A percentile compares a stretch with the other conserved stretches of the same genome.
These are phyloP conservation scores for Hermanozyma aechmeae DNA, from an alignment of 805 yeast genomes.

Conservation along the genomic window DNA sequence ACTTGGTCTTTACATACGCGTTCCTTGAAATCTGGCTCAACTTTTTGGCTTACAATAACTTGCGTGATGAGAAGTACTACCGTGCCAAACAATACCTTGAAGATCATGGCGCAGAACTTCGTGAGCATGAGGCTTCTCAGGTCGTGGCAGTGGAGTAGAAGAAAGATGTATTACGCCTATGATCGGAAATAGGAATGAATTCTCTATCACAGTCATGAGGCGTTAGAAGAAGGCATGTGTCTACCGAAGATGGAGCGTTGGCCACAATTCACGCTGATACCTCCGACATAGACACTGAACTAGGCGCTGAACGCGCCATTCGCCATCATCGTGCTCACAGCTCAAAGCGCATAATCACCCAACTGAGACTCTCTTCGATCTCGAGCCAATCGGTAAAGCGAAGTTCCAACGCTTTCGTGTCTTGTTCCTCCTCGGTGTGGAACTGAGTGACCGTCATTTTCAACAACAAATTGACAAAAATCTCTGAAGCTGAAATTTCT, in stretches of 20 bases:
- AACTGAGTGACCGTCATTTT: constrained; percentile 26
- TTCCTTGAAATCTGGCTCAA: constrained; percentile 66
- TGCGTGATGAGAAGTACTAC: constrained; percentile 54
- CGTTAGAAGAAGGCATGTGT: too few relatives aligned
- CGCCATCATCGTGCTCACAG: too few relatives aligned
- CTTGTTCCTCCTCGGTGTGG: constrained; percentile 16
- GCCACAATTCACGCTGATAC: too few relatives aligned
- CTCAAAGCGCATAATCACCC: constrained; percentile 39
- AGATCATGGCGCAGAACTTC: constrained; percentile 28
- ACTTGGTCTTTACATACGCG: constrained; percentile 47
- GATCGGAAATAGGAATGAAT: too few relatives aligned
- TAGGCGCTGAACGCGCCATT: too few relatives aligned
- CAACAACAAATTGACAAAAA: constrained; percentile 29
- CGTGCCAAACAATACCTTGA: constrained; percentile 34
- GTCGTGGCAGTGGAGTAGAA: constrained; percentile 22
- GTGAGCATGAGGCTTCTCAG: constrained; percentile 18
- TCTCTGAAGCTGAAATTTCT: constrained; percentile 29
- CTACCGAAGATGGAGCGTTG: too few relatives aligned
- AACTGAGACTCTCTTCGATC: constrained; percentile 45
- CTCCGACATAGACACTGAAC: too few relatives aligned
- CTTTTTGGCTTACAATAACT: constrained; percentile 48
- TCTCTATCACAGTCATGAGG: too few relatives aligned
- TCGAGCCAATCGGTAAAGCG: constrained; percentile 43
- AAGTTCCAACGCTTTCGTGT: constrained; percentile 33
- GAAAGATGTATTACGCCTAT: too few relatives aligned